These are phyloP conservation scores for Pichia nanzhaoensis DNA, from an alignment of 805 yeast species.

Conservation along the genomic window DNA sequence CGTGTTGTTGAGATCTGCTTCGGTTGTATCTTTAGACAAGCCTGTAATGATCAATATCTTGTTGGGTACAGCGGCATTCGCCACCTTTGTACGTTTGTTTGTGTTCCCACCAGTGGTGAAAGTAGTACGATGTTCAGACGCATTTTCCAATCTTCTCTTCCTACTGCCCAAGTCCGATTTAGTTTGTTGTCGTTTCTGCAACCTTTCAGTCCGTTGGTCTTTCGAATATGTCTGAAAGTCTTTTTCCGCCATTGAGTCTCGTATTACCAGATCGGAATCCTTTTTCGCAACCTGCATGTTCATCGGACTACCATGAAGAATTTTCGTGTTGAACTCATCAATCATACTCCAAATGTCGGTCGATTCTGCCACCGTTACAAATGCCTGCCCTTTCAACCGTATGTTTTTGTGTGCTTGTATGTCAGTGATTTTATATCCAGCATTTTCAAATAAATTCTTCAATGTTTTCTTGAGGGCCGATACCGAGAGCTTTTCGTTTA, in stretches of 20 bases:
- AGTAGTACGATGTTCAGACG: neutral
- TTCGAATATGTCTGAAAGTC: constrained; percentile 15
- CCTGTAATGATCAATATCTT: constrained; percentile 61
- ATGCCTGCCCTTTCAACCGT: constrained; percentile 79
- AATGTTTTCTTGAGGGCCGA: constrained; percentile 43
- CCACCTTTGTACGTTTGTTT: neutral
- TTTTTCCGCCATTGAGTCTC: constrained; percentile 10
- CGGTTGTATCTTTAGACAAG: constrained; percentile 40
- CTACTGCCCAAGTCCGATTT: constrained; percentile 9
- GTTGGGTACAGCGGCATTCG: constrained; percentile 45
- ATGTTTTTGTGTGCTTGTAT: constrained; percentile 54
- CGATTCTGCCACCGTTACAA: constrained; percentile 46
- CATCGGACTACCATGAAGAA: constrained; percentile 43
- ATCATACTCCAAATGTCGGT: constrained; percentile 42
- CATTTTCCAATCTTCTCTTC: constrained; percentile 20
- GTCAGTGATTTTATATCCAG: constrained; percentile 37
- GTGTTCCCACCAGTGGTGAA: neutral
- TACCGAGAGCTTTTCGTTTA: constrained; percentile 61
- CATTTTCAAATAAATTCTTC: constrained; percentile 37
- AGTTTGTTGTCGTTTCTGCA: constrained; percentile 20
- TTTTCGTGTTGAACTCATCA: constrained; percentile 34
- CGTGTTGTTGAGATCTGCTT: constrained; percentile 34
- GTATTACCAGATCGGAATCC: constrained; percentile 36
- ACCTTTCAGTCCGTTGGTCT: constrained; percentile 7
- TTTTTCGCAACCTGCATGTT: constrained; percentile 37